Evolutionary conservation across 2,329 filamentous ascomycete species (phyloP).

Genomic region (Mollisiaceae sp.): DNA sequence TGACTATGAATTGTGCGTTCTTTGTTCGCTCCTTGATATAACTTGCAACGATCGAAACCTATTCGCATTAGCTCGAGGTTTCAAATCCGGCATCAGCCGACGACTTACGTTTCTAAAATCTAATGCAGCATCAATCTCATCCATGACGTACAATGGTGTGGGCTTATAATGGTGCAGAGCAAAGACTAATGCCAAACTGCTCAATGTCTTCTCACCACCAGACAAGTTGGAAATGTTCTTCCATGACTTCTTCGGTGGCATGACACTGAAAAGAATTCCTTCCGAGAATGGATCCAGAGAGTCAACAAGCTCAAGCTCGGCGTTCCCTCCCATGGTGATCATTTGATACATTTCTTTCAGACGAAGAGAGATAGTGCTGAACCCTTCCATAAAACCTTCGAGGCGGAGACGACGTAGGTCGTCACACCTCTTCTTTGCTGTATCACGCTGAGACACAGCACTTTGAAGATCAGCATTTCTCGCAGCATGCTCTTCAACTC

Average conservation of each 20-base stretch:
- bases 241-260: constrained; percentile 99
- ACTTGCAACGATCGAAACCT: constrained; percentile 96
- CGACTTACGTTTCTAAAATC: constrained; percentile 94
- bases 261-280: constrained; percentile 95
- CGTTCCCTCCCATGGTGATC: constrained; percentile 99
- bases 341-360: constrained; percentile 99
- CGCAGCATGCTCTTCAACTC: constrained; percentile 80
- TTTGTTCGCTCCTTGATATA: constrained; percentile 99
- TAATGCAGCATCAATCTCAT: constrained; percentile 97
- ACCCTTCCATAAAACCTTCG: constrained; percentile 98
- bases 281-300: constrained; percentile 95
- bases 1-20: constrained; percentile 99
- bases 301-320: constrained; percentile 95
- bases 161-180: constrained; percentile 98
- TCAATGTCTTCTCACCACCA: constrained; percentile 96
- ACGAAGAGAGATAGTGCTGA: constrained; percentile 89
- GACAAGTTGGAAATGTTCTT: constrained; percentile 98
- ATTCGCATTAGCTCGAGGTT: constrained; percentile 18
- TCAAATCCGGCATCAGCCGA: background rate
- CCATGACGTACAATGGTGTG: constrained; percentile 98
- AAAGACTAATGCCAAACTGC: constrained; percentile 93
- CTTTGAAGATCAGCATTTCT: constrained; percentile 83
- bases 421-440: constrained; percentile 89
- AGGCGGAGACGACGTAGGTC: constrained; percentile 88
- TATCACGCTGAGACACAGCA: constrained; percentile 79